Evolutionary conservation across 257 asterid species (phyloP).

Genomic region (Gentiana dahurica): DNA sequence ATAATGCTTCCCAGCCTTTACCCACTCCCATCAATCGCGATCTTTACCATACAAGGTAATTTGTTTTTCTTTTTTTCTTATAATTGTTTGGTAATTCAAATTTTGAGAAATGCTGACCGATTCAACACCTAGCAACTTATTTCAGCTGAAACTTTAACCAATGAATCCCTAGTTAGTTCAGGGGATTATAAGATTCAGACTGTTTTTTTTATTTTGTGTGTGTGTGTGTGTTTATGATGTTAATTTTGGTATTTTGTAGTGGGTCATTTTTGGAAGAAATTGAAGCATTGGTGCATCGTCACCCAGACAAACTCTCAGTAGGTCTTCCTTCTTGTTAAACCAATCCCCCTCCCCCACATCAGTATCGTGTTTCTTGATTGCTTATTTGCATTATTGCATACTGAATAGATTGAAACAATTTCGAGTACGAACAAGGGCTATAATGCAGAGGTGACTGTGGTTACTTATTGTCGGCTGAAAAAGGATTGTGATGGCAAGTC

Average conservation of each 20-base stretch:
- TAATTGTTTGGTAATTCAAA: neutral
- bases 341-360: neutral
- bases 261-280: slow-evolving; percentile 81
- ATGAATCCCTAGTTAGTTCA: no score
- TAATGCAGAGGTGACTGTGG: slow-evolving; percentile 55
- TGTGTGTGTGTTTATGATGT: slow-evolving; percentile 3
- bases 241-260: slow-evolving; percentile 27
- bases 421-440: slow-evolving; percentile 72
- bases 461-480: slow-evolving; percentile 60
- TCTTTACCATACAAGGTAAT: slow-evolving; percentile 82
- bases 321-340: slow-evolving; percentile 10
- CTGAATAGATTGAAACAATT: slow-evolving; percentile 54
- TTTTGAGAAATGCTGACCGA: no score
- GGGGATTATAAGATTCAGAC: no score
- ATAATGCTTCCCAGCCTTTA: slow-evolving; percentile 24
- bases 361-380: neutral
- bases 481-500: slow-evolving; percentile 57
- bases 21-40: slow-evolving; percentile 76
- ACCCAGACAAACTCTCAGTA: slow-evolving; percentile 83
- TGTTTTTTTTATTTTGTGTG: neutral
- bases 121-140: no score
- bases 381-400: neutral
- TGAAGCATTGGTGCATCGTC: slow-evolving; percentile 84
- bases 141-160: no score
- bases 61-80: neutral